Percentiles rank a stretch among this genome's conserved stretches.
These are phyloP conservation scores for Podaxis sp. DNA, from an alignment of 768 basidiomycete genomes.

Conservation along the genomic window DNA sequence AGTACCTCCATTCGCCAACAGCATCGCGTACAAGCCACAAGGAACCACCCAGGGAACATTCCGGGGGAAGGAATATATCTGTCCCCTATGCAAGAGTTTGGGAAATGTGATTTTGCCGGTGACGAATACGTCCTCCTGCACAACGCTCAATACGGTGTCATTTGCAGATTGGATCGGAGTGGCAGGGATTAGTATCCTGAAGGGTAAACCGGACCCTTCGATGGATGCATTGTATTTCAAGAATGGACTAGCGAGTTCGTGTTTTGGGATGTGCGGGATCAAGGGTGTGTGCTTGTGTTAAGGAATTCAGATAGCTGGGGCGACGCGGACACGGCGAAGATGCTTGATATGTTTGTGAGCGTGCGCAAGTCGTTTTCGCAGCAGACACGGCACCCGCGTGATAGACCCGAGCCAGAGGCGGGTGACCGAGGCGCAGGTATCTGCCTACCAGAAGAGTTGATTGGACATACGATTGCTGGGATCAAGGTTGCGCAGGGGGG, in stretches of 20 bases:
- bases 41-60: constrained; percentile 95
- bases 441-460: constrained; percentile 88
- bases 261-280: constrained; percentile 85
- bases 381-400: constrained; percentile 82
- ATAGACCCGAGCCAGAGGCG: constrained; percentile 67
- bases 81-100: constrained; percentile 94
- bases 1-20: constrained; percentile 83
- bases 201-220: constrained; percentile 72
- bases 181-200: constrained; percentile 86
- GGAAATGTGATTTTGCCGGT: constrained; percentile 94
- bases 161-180: constrained; percentile 90
- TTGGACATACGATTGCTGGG: constrained; percentile 83
- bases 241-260: constrained; percentile 84
- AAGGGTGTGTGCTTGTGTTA: constrained; percentile 58
- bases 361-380: constrained; percentile 78
- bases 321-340: constrained; percentile 62
- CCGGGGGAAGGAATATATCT: constrained; percentile 94
- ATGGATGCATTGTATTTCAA: constrained; percentile 74
- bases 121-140: constrained; percentile 45
- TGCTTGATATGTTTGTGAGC: constrained; percentile 85
- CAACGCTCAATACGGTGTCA: constrained; percentile 53
- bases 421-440: constrained; percentile 81
- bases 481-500: constrained; percentile 85
- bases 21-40: constrained; percentile 82
- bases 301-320: constrained; percentile 53